Evolutionary conservation across 257 asterid species (phyloP).

Genomic region (Scutellaria baicalensis): DNA sequence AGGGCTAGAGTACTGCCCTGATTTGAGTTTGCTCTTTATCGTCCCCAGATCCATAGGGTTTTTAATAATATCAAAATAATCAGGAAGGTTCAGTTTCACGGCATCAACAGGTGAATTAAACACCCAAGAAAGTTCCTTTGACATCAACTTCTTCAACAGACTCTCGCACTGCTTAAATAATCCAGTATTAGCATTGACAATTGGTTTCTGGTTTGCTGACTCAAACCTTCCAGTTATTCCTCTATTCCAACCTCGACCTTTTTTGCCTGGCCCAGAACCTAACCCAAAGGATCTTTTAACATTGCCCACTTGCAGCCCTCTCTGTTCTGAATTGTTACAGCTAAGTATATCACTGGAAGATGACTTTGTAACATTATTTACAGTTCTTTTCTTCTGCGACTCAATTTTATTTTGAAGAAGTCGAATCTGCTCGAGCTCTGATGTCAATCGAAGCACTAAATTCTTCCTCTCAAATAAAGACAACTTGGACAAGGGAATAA

Average conservation of each 20-base stretch:
- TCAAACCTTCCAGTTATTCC: slow-evolving; percentile 59
- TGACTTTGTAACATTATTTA: slow-evolving; percentile 36
- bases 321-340: slow-evolving; percentile 33
- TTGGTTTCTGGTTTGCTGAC: slow-evolving; percentile 24
- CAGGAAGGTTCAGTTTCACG: slow-evolving; percentile 62
- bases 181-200: slow-evolving; percentile 24
- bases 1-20: slow-evolving; percentile 49
- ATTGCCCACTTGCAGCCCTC: slow-evolving; percentile 27
- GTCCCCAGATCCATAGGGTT: slow-evolving; percentile 94
- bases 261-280: slow-evolving; percentile 32
- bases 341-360: slow-evolving; percentile 48
- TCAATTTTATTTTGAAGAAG: slow-evolving; percentile 45
- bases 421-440: slow-evolving; percentile 70
- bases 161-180: slow-evolving; percentile 59
- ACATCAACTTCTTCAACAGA: slow-evolving; percentile 64
- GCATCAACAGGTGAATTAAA: slow-evolving; percentile 75
- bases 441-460: slow-evolving; percentile 45
- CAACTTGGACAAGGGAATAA: slow-evolving; percentile 45
- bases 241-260: slow-evolving; percentile 46
- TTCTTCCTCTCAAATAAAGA: slow-evolving; percentile 52
- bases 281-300: slow-evolving; percentile 33
- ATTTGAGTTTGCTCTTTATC: slow-evolving; percentile 50
- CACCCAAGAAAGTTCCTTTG: slow-evolving; percentile 50
- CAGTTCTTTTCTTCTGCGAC: slow-evolving; percentile 24
- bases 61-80: slow-evolving; percentile 67